Evolutionary conservation across 106 monocot genomes (phyloP).

Genomic region (Chionographis japonica): DNA sequence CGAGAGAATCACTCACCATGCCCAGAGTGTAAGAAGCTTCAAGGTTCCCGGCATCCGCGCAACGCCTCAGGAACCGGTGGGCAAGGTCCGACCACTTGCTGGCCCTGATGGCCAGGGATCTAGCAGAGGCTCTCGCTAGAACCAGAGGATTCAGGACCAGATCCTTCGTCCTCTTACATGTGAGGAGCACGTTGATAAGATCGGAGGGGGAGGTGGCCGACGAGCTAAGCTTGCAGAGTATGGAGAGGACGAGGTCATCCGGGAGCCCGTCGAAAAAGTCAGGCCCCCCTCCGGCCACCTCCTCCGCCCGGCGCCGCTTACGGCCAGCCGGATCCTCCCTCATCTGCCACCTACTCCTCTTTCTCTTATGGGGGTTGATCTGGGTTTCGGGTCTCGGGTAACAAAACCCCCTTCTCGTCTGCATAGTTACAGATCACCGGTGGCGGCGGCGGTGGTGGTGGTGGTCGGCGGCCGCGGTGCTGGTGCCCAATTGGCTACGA

Average conservation of each 20-base stretch:
- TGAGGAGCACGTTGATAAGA: conserved; percentile 25
- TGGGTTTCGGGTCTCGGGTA: no score
- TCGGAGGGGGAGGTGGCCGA: conserved; percentile 37
- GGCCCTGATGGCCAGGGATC: conserved; percentile 19
- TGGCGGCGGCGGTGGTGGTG: no score
- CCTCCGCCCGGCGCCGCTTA: not conserved
- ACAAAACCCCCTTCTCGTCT: not conserved
- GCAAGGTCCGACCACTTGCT: conserved; percentile 36
- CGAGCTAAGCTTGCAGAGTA: conserved; percentile 47
- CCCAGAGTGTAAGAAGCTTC: conserved; percentile 48
- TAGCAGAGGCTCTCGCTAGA: conserved; percentile 23
- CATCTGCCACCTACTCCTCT: no score
- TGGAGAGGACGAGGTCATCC: conserved; percentile 46
- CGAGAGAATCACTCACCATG: conserved; percentile 19
- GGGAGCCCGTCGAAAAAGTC: conserved; percentile 47
- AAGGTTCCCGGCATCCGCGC: conserved; percentile 41
- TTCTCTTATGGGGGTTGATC: no score
- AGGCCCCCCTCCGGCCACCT: no score
- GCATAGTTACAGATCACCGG: no score
- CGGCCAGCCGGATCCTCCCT: not conserved
- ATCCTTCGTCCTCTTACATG: conserved; percentile 34
- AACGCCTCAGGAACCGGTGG: conserved; percentile 37
- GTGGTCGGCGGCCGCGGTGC: no score
- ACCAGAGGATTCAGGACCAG: conserved; percentile 28
- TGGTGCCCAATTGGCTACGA: no score